Percentiles rank a stretch among this genome's conserved stretches.
phyloP scores from a whole-genome alignment of 352 stramenopile species.

The Pseudoperonospora humuli region DNA sequence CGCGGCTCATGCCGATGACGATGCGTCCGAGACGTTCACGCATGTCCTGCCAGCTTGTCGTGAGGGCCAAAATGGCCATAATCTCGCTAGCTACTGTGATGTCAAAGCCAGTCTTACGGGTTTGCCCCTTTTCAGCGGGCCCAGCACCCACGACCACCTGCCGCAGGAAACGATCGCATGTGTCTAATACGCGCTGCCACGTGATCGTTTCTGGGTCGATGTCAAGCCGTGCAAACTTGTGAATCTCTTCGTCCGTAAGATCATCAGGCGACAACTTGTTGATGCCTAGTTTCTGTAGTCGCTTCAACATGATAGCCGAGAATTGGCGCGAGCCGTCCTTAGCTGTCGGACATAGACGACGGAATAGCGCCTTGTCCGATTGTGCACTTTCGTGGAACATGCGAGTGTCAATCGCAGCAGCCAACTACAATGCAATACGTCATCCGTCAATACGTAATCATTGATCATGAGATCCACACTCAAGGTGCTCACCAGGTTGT shows the following conservation, averaged over 20 bases:
- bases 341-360: constrained; percentile 69
- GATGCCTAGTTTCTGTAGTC: constrained; percentile 95
- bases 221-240: constrained; percentile 91
- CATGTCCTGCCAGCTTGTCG: constrained; percentile 92
- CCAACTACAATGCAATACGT: constrained; percentile 46
- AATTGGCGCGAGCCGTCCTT: constrained; percentile 87
- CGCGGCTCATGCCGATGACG: constrained; percentile 86
- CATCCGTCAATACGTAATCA: constrained; percentile 1
- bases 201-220: constrained; percentile 92
- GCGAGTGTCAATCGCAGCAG: constrained; percentile 95
- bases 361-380: constrained; percentile 78
- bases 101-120: constrained; percentile 63
- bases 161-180: constrained; percentile 94
- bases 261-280: constrained; percentile 86
- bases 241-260: constrained; percentile 91
- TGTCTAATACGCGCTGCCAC: constrained; percentile 94
- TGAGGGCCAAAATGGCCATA: constrained; percentile 97
- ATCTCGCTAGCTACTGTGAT: constrained; percentile 96
- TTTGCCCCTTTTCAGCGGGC: constrained; percentile 86
- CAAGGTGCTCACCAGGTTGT: constrained; percentile 85
- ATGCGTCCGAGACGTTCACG: constrained; percentile 90
- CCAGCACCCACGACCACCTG: constrained; percentile 87
- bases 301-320: constrained; percentile 85
- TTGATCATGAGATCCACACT: background rate
- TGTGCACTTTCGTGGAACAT: constrained; percentile 96